A percentile compares a stretch with the other conserved stretches of the same genome.
These are phyloP conservation scores for Xylaria acuta DNA, from an alignment of 495 filamentous ascomycete genomes.

Conservation along the genomic window DNA sequence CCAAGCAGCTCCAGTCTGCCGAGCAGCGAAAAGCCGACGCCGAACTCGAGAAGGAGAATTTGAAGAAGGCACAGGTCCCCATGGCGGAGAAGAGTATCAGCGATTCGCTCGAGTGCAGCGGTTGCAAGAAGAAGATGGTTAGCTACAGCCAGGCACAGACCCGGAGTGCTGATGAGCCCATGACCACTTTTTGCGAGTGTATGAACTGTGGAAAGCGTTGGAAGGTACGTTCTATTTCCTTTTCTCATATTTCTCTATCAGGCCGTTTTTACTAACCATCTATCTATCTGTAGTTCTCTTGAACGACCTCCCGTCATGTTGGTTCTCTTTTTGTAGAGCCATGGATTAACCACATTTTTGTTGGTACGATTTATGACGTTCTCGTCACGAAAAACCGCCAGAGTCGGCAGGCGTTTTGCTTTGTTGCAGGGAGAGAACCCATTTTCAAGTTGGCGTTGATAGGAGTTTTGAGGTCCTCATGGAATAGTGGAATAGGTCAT, in stretches of 20 bases:
- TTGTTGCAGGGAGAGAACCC: conserved; percentile 9
- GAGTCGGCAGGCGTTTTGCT: conserved; percentile 24
- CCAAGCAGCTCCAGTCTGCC: conserved; percentile 55
- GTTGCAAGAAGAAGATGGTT: conserved; percentile 91
- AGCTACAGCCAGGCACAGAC: conserved; percentile 96
- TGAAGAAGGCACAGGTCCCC: conserved; percentile 92
- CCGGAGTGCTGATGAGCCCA: conserved; percentile 88
- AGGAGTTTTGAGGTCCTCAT: neutral
- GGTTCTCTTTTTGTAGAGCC: neutral
- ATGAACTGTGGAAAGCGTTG: conserved; percentile 76
- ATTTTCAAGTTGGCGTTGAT: conserved; percentile 3
- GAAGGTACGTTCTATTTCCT: conserved; percentile 61
- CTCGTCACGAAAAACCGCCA: conserved; percentile 12
- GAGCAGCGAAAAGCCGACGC: conserved; percentile 71
- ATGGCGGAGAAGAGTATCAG: conserved; percentile 87
- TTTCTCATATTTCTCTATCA: neutral
- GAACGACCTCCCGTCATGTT: conserved; percentile 20
- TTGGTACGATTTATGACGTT: conserved; percentile 21
- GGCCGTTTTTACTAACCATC: conserved; percentile 13
- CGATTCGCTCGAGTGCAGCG: conserved; percentile 82
- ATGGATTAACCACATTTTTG: neutral
- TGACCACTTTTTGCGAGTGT: conserved; percentile 85
- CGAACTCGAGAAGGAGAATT: conserved; percentile 82
- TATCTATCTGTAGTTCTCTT: conserved; percentile 30
- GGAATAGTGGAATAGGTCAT: neutral